Conservation (phyloP, 83 land plant genomes). For the Picea abies region DNA sequence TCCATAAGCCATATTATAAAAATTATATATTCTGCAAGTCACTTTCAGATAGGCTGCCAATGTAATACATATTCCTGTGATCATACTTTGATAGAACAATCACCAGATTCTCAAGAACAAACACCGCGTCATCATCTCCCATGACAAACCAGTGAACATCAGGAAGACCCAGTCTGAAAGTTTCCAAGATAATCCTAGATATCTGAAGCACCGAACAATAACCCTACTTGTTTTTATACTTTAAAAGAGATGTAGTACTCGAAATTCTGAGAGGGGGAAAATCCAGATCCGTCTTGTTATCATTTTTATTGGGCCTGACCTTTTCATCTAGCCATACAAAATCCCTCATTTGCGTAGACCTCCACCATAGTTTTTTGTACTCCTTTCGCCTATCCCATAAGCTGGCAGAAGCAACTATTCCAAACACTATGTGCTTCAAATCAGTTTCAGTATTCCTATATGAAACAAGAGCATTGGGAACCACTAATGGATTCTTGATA, state of each 20-base stretch:
- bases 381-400: slow-evolving; percentile 68
- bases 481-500: neutral
- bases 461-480: neutral
- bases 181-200: too few species aligned
- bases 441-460: slow-evolving; percentile 14
- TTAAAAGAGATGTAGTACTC: slow-evolving; percentile 65
- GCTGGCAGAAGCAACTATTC: slow-evolving; percentile 76
- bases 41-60: too few species aligned
- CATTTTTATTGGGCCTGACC: slow-evolving; percentile 13
- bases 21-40: too few species aligned
- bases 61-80: too few species aligned
- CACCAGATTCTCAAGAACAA: too few species aligned
- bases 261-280: slow-evolving; percentile 60
- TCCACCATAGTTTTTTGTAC: slow-evolving; percentile 77
- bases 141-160: too few species aligned
- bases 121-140: too few species aligned
- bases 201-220: slow-evolving; percentile 35
- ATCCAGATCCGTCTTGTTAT: neutral
- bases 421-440: slow-evolving; percentile 65
- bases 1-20: too few species aligned
- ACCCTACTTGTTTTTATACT: slow-evolving; percentile 71
- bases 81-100: too few species aligned
- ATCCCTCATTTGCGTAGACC: slow-evolving; percentile 58
- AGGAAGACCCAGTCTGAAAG: too few species aligned
- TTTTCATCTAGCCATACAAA: slow-evolving; percentile 70